phyloP scores from a whole-genome alignment of 2,329 filamentous ascomycete species.

The Hortaea sp. region DNA sequence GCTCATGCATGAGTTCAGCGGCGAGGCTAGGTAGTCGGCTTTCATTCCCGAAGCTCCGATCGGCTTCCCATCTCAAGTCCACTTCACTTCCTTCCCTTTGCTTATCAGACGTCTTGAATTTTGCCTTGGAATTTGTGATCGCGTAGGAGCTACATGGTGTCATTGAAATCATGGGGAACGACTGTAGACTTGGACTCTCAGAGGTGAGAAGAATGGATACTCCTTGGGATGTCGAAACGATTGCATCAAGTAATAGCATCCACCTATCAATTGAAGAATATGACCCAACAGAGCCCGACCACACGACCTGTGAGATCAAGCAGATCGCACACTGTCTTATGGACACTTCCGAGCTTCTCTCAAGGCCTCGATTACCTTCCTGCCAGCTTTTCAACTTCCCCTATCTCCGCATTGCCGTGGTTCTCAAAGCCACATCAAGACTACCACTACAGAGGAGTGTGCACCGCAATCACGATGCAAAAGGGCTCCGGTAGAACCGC shows the following conservation, averaged over 20 bases:
- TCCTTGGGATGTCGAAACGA: too few species aligned
- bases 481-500: too few species aligned
- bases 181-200: background rate
- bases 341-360: too few species aligned
- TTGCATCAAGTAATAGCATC: background rate
- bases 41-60: background rate
- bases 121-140: background rate
- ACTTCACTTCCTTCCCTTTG: background rate
- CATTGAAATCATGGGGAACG: background rate
- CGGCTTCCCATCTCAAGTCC: background rate
- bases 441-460: too few species aligned
- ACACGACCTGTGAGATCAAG: too few species aligned
- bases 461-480: too few species aligned
- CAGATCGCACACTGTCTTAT: too few species aligned
- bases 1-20: background rate
- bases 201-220: background rate
- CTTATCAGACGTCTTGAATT: background rate
- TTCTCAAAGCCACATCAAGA: too few species aligned
- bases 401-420: too few species aligned
- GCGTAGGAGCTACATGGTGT: background rate
- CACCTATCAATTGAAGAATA: background rate
- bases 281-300: background rate
- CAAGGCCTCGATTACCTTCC: too few species aligned
- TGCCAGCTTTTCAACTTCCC: too few species aligned
- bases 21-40: background rate